phyloP scores from a whole-genome alignment of 179 eudicot species.

The Heliamphora pulchella region DNA sequence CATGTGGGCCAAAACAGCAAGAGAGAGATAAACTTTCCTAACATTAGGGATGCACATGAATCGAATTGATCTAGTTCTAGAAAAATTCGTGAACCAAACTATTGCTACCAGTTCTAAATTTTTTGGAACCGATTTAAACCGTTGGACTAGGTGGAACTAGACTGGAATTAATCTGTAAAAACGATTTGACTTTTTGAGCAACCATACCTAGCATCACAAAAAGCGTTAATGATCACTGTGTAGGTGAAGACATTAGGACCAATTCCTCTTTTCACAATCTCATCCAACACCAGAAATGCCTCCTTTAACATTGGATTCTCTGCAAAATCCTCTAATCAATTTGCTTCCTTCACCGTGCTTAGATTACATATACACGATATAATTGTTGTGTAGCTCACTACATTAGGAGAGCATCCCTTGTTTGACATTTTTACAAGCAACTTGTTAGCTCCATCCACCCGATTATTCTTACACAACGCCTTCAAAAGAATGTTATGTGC shows the following conservation, averaged over 20 bases:
- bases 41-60: too few species aligned
- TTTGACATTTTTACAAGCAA: slow-evolving; percentile 71
- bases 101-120: too few species aligned
- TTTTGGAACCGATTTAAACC: too few species aligned
- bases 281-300: slow-evolving; percentile 49
- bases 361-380: slow-evolving; percentile 56
- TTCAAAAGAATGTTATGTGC: slow-evolving; percentile 81
- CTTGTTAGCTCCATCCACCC: slow-evolving; percentile 58
- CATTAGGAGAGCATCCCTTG: slow-evolving; percentile 75
- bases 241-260: slow-evolving; percentile 61
- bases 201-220: slow-evolving; percentile 37
- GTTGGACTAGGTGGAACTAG: too few species aligned
- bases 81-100: too few species aligned
- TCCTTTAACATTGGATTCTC: slow-evolving; percentile 30
- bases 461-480: slow-evolving; percentile 70
- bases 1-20: slow-evolving; percentile 62
- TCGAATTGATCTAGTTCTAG: too few species aligned
- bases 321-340: slow-evolving; percentile 62
- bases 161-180: too few species aligned
- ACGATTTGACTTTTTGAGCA: too few species aligned
- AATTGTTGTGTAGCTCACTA: slow-evolving; percentile 71
- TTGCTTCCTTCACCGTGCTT: slow-evolving; percentile 65
- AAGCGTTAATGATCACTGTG: slow-evolving; percentile 47
- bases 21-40: slow-evolving; percentile 33
- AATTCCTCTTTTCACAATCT: slow-evolving; percentile 45